Percentiles rank a stretch among this genome's conserved stretches.
phyloP scores from a whole-genome alignment of 1,284 basidiomycete species.

The Leccinum pachyderme region DNA sequence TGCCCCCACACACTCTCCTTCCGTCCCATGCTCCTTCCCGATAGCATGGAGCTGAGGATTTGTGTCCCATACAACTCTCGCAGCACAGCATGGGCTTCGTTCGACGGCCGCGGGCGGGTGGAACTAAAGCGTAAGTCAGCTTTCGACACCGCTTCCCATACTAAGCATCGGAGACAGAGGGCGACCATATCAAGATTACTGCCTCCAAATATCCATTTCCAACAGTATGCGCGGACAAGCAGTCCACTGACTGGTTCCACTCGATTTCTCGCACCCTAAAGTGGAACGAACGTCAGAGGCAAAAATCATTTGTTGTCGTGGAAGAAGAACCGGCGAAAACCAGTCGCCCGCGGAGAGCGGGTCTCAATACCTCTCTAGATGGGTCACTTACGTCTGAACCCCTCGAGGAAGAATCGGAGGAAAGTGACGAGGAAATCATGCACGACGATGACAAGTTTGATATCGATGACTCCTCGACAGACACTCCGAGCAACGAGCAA shows the following conservation, averaged over 20 bases:
- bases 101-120: constrained; percentile 95
- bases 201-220: constrained; percentile 99
- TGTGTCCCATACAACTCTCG: constrained; percentile 98
- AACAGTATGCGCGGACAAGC: constrained; percentile 96
- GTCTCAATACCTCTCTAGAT: constrained; percentile 11
- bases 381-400: constrained; percentile 30
- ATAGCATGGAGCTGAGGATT: constrained; percentile 97
- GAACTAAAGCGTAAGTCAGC: constrained; percentile 85
- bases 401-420: constrained; percentile 43
- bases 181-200: constrained; percentile 98
- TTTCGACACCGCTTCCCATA: constrained; percentile 2
- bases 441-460: constrained; percentile 80
- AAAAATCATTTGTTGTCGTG: constrained; percentile 97
- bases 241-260: constrained; percentile 98
- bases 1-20: constrained; percentile 99
- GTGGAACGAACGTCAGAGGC: constrained; percentile 89
- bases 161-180: constrained; percentile 58
- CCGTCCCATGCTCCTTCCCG: constrained; percentile 96
- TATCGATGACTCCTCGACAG: constrained; percentile 81
- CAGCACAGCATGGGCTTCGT: constrained; percentile 98
- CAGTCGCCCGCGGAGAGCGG: constrained; percentile 32
- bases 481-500: constrained; percentile 41
- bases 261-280: constrained; percentile 54
- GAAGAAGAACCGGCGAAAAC: constrained; percentile 71
- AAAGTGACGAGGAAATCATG: constrained; percentile 40